A percentile compares a stretch with the other conserved stretches of the same genome.
phyloP scores from a whole-genome alignment of 1,284 basidiomycete genomes.

The Neolentinus lepideus region DNA sequence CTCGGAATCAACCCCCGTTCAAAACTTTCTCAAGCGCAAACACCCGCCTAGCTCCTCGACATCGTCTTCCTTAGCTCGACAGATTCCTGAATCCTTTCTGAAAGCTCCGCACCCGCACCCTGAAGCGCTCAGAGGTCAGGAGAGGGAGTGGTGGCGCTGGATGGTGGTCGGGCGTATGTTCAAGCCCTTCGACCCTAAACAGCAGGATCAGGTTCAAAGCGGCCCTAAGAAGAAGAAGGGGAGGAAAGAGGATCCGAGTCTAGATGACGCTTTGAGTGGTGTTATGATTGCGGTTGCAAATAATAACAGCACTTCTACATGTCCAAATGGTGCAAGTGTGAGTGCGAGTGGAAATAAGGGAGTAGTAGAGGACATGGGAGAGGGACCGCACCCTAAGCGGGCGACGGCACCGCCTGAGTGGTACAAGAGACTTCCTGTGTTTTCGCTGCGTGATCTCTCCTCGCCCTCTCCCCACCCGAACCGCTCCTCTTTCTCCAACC shows the following conservation, averaged over 20 bases:
- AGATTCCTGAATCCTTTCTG: conserved; percentile 18
- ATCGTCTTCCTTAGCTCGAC: conserved; percentile 9
- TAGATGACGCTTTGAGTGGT: background rate
- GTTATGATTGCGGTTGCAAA: no score
- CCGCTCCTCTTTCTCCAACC: no score
- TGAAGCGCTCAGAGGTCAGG: background rate
- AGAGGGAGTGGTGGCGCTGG: conserved; percentile 7
- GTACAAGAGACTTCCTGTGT: no score
- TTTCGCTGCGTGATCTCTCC: no score
- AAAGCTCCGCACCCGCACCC: conserved; percentile 5
- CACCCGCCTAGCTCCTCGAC: conserved; percentile 15
- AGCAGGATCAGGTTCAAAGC: background rate
- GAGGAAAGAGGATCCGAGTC: background rate
- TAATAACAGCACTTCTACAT: no score
- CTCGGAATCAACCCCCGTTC: no score
- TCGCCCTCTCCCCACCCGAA: no score
- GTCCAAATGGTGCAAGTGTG: no score
- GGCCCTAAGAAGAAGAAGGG: conserved; percentile 5
- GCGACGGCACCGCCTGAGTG: no score
- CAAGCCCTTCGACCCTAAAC: background rate
- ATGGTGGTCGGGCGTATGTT: background rate
- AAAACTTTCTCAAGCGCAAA: conserved; percentile 32
- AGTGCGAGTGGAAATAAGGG: no score
- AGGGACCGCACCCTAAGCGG: no score
- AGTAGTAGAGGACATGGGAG: no score